Base-by-base conservation (phyloP, 2,329 filamentous ascomycete genomes). In the Colletotrichum nymphaeae region DNA sequence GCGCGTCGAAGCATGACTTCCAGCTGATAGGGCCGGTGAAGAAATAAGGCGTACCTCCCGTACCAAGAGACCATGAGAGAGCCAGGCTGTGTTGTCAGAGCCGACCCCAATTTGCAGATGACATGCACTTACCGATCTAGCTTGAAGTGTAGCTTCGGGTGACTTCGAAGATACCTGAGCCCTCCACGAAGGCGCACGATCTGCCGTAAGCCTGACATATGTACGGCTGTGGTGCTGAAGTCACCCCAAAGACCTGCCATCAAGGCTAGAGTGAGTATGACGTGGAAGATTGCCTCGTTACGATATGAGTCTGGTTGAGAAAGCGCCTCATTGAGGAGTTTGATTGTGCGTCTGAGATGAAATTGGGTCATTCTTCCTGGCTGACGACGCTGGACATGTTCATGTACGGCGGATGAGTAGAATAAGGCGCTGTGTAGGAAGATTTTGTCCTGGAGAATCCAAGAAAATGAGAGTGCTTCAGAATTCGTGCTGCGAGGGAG, bases 181-280 rank as follows among this genome's bases (percentile, higher is more conserved):
- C 57, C 65, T 4, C 65, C 58, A 12, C 65, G 65, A 16, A 68
- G 57, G 24, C 46, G 57, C 9, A 63, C 49, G 16, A 68, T 53
- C n/a, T 55, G 28, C 32, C 52, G 65, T 6, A 68, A 42, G 11
- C 65, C 65, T 28, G 65, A 68, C 6, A 68, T 11, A 42, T 68
- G 65, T 24, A 63, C 42, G 30, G 42, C 65, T 11, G 65, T 62
- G 42, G 57, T 52, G 28, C 28, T 19, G 42, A 26, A 55, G n/a
- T 68, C 65, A 12, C 57, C 65, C 56, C 42, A 68, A 24, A 63
- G n/a, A 32, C 58, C 28, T 59, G 57, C 46, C 30, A 63, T 55
- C 14, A 68, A 63, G 28, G 65, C 65, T 7, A 68, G 65, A 32
- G 35, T 68, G 28, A 68, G 42, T 37, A 68, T 28, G 28, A 63